These are phyloP conservation scores for Colletotrichum paranaense DNA, from an alignment of 2,329 filamentous ascomycete species.

Conservation along the genomic window DNA sequence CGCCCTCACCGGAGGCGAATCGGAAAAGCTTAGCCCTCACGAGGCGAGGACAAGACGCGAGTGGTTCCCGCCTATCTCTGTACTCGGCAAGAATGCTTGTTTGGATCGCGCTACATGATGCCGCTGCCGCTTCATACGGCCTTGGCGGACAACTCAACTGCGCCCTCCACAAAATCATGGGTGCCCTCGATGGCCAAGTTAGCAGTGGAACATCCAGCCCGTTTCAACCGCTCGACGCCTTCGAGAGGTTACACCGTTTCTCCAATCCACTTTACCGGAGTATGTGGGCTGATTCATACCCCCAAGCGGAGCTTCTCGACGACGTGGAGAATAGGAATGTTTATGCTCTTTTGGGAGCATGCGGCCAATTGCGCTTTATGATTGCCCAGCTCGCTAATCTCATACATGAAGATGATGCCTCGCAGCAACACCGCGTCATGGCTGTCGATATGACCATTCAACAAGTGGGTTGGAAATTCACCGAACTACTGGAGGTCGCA, in stretches of 20 bases:
- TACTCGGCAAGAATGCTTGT: constrained; percentile 48
- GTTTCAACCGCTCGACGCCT: constrained; percentile 35
- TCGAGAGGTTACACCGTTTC: constrained; percentile 45
- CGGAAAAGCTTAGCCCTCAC: constrained; percentile 21
- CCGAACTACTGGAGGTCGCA: constrained; percentile 43
- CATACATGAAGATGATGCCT: constrained; percentile 37
- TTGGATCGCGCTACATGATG: constrained; percentile 46
- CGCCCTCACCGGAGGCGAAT: constrained; percentile 29
- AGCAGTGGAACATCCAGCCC: constrained; percentile 11
- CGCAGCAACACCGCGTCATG: constrained; percentile 36
- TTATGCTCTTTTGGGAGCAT: constrained; percentile 44
- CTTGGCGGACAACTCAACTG: constrained; percentile 46
- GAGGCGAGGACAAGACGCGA: constrained; percentile 10
- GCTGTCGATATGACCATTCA: constrained; percentile 39
- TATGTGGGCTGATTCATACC: constrained; percentile 47
- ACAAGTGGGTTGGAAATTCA: constrained; percentile 38
- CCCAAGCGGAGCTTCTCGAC: constrained; percentile 47
- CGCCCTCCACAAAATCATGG: constrained; percentile 39
- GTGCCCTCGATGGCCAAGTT: neutral
- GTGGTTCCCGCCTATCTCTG: constrained; percentile 39
- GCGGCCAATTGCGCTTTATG: constrained; percentile 45
- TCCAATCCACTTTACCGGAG: constrained; percentile 47
- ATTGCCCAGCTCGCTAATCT: constrained; percentile 42
- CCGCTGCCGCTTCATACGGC: constrained; percentile 44
- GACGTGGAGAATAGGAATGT: constrained; percentile 49